Base-by-base conservation (phyloP, 352 stramenopile genomes). In the Pythium chondricola region DNA sequence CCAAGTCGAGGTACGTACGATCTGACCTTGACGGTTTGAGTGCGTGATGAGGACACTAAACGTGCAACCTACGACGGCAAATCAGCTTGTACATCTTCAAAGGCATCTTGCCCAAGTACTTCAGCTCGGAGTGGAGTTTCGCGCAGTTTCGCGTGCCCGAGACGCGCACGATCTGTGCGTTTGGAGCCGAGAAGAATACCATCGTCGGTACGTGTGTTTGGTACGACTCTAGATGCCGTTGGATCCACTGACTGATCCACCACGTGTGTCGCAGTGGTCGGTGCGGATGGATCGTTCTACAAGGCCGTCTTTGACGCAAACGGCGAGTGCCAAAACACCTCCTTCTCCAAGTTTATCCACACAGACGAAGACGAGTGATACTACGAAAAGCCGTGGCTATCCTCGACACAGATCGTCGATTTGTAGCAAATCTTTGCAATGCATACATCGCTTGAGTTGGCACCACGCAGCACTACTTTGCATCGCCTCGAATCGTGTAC, bases 91-190 rank as follows among this genome's bases (percentile, higher is more conserved):
- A 80, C 10, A 91, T 97, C 40, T 90, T 97, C 72, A 78, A 83
- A 18, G 86, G 88, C 37, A 62, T 95, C 18, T 53, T 97, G 47
- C 90, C 91, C 8, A 95, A 94, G 63, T 97, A 97, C 57, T 97
- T 97, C 55, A 93, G 76, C 66, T 93, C 77, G 10, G 91, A 97
- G 50, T 97, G 91, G 86, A 97, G 86, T 56, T 96, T 95, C 55
- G 91, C 88, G n/a, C 86, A 96, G 60, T 95, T 97, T 43, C 83
- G 85, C 44, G 87, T 96, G 17, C 79, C 88, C 4, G 86, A 96
- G 46, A 94, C 85, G 4, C 74, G 77, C 41, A 97, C 83, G 32
- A 93, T 97, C 41, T 97, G 88, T 60, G 88, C 91, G 2, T 97
- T 97, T 64, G 88, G 87, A 21, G 71, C 69, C 3, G 90, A 97